phyloP scores from a whole-genome alignment of 495 filamentous ascomycete genomes.

The Astrothelium macrocarpum region DNA sequence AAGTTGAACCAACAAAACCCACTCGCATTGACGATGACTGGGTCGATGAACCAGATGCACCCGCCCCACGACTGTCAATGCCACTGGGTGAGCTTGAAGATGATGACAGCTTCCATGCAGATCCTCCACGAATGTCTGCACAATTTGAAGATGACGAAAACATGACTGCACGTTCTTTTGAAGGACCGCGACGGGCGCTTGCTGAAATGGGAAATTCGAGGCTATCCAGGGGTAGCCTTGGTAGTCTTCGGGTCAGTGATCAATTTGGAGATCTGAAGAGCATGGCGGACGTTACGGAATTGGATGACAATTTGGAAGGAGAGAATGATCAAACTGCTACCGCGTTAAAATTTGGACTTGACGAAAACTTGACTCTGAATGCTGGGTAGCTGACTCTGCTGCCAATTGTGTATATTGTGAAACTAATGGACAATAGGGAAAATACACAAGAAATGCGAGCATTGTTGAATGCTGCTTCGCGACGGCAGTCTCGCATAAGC shows the following conservation, averaged over 20 bases:
- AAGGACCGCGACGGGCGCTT: conserved; percentile 55
- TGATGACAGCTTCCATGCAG: conserved; percentile 32
- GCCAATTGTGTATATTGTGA: conserved; percentile 7
- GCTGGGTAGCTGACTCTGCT: conserved; percentile 15
- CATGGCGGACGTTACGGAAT: conserved; percentile 38
- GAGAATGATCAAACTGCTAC: conserved; percentile 34
- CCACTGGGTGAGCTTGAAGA: conserved; percentile 57
- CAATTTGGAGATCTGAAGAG: conserved; percentile 42
- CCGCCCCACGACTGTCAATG: conserved; percentile 58
- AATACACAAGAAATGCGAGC: conserved; percentile 25
- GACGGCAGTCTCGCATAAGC: conserved; percentile 18
- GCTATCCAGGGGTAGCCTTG: conserved; percentile 47
- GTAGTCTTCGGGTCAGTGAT: conserved; percentile 53
- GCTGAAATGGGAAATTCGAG: conserved; percentile 23
- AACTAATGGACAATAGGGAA: conserved; percentile 9
- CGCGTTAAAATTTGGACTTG: neutral
- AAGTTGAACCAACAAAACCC: conserved; percentile 21
- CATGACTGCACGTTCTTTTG: conserved; percentile 56
- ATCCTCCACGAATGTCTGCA: conserved; percentile 57
- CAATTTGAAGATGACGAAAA: conserved; percentile 44
- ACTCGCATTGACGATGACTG: conserved; percentile 44
- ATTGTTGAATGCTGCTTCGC: conserved; percentile 13
- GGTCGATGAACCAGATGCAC: conserved; percentile 55
- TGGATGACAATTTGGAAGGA: conserved; percentile 35
- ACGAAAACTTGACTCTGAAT: neutral